Percentiles rank a stretch among this genome's conserved stretches.
Conservation (phyloP, 345 rosid species). For the Passiflora organensis region DNA sequence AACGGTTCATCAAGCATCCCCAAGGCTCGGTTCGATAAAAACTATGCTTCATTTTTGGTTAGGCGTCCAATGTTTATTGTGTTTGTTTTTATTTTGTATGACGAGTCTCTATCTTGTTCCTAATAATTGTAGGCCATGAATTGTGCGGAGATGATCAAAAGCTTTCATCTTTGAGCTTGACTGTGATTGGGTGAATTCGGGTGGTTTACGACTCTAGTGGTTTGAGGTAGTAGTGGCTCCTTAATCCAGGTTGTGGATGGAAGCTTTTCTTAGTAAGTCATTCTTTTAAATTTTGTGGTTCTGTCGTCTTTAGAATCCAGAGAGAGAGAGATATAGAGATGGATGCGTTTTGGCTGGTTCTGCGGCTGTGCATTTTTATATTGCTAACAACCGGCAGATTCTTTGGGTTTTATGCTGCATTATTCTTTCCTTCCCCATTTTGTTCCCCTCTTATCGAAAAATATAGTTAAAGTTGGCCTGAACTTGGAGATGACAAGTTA, state of each 20-base stretch:
- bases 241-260: slow-evolving; percentile 19
- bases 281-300: neutral
- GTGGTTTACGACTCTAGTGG: neutral
- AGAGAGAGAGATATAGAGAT: neutral
- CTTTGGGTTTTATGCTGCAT: slow-evolving; percentile 1
- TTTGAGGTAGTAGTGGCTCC: neutral
- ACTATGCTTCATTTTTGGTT: no score
- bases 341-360: slow-evolving; percentile 4
- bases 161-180: neutral
- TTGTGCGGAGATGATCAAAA: neutral
- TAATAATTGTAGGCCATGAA: neutral
- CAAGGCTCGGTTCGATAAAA: no score
- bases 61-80: no score
- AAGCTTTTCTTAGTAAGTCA: slow-evolving; percentile 29
- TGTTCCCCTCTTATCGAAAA: neutral
- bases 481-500: slow-evolving; percentile 7
- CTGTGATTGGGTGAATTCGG: slow-evolving; percentile 2
- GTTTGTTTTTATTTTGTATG: no score
- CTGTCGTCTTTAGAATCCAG: neutral
- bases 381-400: slow-evolving; percentile 10
- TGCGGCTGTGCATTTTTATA: slow-evolving; percentile 7
- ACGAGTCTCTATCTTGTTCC: no score
- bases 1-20: no score
- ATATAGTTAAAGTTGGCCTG: neutral
- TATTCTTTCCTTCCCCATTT: neutral